Base-by-base conservation (phyloP, 805 yeast species). In the Grigorovia transvaalensis region DNA sequence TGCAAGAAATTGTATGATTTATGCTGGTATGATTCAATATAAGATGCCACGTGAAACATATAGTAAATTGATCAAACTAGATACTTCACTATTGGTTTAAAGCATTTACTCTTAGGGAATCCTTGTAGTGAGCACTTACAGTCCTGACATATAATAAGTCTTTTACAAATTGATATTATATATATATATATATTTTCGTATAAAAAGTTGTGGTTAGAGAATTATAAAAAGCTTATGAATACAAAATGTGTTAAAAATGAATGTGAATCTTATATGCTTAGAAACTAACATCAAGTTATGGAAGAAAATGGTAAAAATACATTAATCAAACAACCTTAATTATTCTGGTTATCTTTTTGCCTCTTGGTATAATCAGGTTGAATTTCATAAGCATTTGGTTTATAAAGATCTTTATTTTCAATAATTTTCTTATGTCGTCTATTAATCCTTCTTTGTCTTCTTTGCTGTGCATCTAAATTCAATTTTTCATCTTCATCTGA, bases 11-110 rank as follows among this genome's bases (percentile, higher is more conserved):
- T 85, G 96, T 67, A 88, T 90, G 89, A 80, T 90, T 2, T 91
- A 85, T 66, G 96, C 97, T 7, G 98, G 97, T 54, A 85, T 91
- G 82, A 84, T 90, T 41, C 95, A 88, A 69, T 89, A 86, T 69
- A 83, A 85, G 65, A 88, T 90, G 95, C 95, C 96, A 9, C 71
- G 76, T 51, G 95, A 88, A 59, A 82, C 88, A 0, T 88, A 85
- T 64, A 80, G 86, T 58, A 75, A 81, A 44, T 71, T 86, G 61
- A 80, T 85, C 35, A 79, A 76, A 55, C 68, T 86, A 53, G 95
- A 86, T 63, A 70, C 73, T 23, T 65, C 66, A 13, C 55, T 72
- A 47, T 54, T 47, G 46, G 45, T 19, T 18, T 23, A 23, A 23
- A 23, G 27, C 27, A 23, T 23, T 23, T 23, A 23, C 27, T 23